These are phyloP conservation scores for Ustilago lituana DNA, from an alignment of 1,284 basidiomycete genomes.

Conservation along the genomic window DNA sequence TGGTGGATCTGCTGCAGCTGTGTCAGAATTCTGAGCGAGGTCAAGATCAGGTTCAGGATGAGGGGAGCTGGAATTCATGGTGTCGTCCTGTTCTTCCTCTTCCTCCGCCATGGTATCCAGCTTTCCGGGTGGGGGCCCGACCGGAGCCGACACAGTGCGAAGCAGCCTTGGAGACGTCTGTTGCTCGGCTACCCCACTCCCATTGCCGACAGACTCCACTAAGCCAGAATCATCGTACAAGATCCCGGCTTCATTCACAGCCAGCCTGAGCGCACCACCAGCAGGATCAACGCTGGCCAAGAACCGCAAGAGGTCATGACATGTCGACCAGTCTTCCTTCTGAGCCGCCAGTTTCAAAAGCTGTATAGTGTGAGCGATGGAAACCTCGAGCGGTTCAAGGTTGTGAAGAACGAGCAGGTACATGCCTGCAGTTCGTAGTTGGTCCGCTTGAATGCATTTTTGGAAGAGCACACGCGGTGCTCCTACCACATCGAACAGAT, in stretches of 20 bases:
- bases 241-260: constrained; percentile 32
- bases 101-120: constrained; percentile 41
- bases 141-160: constrained; percentile 12
- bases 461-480: constrained; percentile 90
- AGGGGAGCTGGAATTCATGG: background rate
- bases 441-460: constrained; percentile 78
- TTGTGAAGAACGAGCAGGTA: constrained; percentile 94
- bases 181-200: background rate
- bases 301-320: constrained; percentile 69
- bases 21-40: background rate
- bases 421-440: constrained; percentile 87
- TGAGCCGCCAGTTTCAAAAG: constrained; percentile 51
- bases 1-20: background rate
- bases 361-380: constrained; percentile 53
- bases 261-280: constrained; percentile 66
- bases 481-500: constrained; percentile 88
- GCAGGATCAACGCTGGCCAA: constrained; percentile 71
- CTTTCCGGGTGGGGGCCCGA: constrained; percentile 10
- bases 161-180: constrained; percentile 13
- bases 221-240: background rate
- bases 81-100: constrained; percentile 18
- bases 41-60: background rate
- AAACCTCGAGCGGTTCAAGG: constrained; percentile 80
- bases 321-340: constrained; percentile 52
- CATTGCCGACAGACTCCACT: background rate